Percentiles rank a stretch among this genome's conserved stretches.
Evolutionary conservation across 208 protist species (phyloP).

Genomic region (Leishmania mexicana): DNA sequence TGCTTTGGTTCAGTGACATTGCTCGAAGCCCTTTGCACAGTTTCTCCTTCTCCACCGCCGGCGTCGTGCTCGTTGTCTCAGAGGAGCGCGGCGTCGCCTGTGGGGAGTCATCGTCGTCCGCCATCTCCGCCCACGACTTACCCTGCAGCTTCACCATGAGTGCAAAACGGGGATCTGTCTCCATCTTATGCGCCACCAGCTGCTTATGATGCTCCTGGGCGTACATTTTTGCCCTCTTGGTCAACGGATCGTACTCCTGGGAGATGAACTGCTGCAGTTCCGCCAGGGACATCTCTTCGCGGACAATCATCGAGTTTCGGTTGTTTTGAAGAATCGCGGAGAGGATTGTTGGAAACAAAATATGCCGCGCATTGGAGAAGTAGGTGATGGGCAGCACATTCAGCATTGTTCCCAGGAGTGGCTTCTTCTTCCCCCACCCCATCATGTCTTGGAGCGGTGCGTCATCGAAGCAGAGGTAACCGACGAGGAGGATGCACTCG

Average conservation of each 20-base stretch:
- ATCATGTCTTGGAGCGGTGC: constrained; percentile 78
- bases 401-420: constrained; percentile 66
- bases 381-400: constrained; percentile 77
- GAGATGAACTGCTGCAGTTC: constrained; percentile 60
- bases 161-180: constrained; percentile 33
- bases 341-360: constrained; percentile 82
- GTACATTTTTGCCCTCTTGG: constrained; percentile 74
- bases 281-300: constrained; percentile 71
- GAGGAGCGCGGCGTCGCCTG: constrained; percentile 28
- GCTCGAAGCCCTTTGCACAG: constrained; percentile 63
- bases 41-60: constrained; percentile 69
- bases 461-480: constrained; percentile 84
- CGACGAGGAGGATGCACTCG: constrained; percentile 79
- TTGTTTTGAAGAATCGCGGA: constrained; percentile 48
- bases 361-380: constrained; percentile 82
- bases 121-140: constrained; percentile 57
- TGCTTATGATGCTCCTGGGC: constrained; percentile 60
- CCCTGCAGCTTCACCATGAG: constrained; percentile 35
- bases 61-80: constrained; percentile 38
- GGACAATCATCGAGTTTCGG: constrained; percentile 62
- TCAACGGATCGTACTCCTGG: constrained; percentile 72
- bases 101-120: constrained; percentile 37
- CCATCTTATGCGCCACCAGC: constrained; percentile 44
- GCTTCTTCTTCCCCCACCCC: constrained; percentile 72
- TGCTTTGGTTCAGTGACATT: constrained; percentile 28